phyloP scores from a whole-genome alignment of 108 stramenopile species.

The Cyclotella choctawhatcheeana region DNA sequence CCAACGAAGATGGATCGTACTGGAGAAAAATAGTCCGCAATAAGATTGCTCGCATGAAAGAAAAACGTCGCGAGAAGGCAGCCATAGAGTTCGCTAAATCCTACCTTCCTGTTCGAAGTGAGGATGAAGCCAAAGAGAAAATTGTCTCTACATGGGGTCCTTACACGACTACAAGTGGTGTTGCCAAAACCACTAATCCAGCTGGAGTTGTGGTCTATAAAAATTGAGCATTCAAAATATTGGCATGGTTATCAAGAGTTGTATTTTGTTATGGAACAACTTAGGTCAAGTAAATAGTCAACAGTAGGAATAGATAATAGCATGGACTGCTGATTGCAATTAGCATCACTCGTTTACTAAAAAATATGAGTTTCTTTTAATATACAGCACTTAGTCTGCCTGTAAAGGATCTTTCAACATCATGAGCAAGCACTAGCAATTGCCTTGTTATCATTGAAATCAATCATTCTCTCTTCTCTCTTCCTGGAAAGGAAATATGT shows the following conservation, averaged over 20 bases:
- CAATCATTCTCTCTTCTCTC: no score
- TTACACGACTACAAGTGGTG: conserved; percentile 61
- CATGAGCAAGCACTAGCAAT: no score
- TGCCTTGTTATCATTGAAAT: no score
- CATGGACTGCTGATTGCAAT: neutral
- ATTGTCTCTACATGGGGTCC: conserved; percentile 61
- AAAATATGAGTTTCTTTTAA: no score
- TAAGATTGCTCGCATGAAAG: conserved; percentile 71
- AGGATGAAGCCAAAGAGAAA: conserved; percentile 55
- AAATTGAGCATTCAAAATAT: neutral
- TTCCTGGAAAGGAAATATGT: no score
- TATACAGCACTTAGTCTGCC: no score
- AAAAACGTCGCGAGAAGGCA: conserved; percentile 71
- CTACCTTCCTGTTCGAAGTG: conserved; percentile 28
- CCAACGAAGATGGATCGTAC: conserved; percentile 77
- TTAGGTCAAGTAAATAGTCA: neutral
- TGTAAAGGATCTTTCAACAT: no score
- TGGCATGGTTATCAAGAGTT: neutral
- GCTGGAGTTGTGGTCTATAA: neutral
- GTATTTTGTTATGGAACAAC: neutral
- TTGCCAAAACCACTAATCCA: conserved; percentile 22
- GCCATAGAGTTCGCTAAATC: conserved; percentile 63
- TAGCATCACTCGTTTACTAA: no score
- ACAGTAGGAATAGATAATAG: conserved; percentile 1
- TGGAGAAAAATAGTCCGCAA: conserved; percentile 77